These are phyloP conservation scores for Didymellaceae sp. DNA, from an alignment of 2,329 filamentous ascomycete species.

Conservation along the genomic window DNA sequence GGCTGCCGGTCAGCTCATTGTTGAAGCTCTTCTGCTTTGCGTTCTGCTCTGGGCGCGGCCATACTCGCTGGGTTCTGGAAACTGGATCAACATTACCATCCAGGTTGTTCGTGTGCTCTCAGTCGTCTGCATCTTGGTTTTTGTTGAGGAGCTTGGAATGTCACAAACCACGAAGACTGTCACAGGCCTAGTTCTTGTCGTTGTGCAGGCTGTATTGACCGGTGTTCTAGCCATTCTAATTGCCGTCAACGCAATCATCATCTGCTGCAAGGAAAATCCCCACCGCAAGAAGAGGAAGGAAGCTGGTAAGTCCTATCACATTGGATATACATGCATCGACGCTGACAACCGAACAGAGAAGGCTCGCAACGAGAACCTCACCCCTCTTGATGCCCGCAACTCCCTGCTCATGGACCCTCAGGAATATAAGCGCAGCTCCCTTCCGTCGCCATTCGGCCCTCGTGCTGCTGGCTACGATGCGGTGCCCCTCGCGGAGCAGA, in stretches of 20 bases:
- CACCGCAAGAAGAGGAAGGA: constrained; percentile 89
- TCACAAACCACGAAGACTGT: constrained; percentile 92
- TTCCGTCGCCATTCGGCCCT: constrained; percentile 39
- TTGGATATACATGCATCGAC: constrained; percentile 6
- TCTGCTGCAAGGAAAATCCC: constrained; percentile 85
- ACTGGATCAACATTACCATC: constrained; percentile 92
- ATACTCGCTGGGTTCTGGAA: constrained; percentile 84
- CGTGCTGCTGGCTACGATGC: constrained; percentile 45
- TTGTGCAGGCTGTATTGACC: constrained; percentile 85
- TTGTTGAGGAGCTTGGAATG: constrained; percentile 91
- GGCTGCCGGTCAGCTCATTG: constrained; percentile 76
- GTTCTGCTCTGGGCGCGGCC: constrained; percentile 85
- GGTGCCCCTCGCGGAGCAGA: constrained; percentile 46
- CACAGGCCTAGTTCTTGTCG: constrained; percentile 89
- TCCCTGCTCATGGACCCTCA: constrained; percentile 76
- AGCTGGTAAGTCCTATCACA: constrained; percentile 69
- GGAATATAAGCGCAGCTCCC: constrained; percentile 51
- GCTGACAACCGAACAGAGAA: constrained; percentile 66
- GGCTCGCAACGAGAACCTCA: constrained; percentile 81
- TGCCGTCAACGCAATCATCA: constrained; percentile 83
- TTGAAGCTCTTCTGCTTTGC: constrained; percentile 80
- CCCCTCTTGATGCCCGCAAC: constrained; percentile 85
- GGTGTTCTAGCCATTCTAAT: constrained; percentile 86
- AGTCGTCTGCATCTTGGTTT: constrained; percentile 86
- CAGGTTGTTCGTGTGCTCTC: constrained; percentile 89